phyloP scores from a whole-genome alignment of 1,284 basidiomycete genomes.

The Leccinum fuscescens region DNA sequence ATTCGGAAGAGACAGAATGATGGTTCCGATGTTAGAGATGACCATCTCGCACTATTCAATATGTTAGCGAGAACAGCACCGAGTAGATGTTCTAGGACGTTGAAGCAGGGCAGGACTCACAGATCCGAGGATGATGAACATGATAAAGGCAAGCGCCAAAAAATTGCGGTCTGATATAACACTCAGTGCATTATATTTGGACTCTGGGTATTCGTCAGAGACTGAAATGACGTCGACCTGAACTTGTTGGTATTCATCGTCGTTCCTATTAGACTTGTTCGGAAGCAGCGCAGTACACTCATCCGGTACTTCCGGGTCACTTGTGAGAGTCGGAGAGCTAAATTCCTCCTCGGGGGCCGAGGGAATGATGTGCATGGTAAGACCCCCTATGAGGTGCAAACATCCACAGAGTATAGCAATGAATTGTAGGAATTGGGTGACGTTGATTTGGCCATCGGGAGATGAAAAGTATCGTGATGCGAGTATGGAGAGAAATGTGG shows the following conservation, averaged over 20 bases:
- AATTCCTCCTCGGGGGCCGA: conserved; percentile 10
- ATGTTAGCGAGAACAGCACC: not conserved
- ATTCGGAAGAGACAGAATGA: conserved; percentile 61
- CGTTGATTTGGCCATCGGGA: conserved; percentile 47
- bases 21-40: conserved; percentile 74
- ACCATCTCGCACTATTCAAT: conserved; percentile 70
- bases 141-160: conserved; percentile 47
- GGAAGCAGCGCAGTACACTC: conserved; percentile 47
- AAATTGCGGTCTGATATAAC: conserved; percentile 58
- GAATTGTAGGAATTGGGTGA: conserved; percentile 56
- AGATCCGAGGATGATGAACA: conserved; percentile 55
- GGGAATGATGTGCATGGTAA: conserved; percentile 40
- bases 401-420: conserved; percentile 52
- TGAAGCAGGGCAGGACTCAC: conserved; percentile 41
- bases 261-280: conserved; percentile 20
- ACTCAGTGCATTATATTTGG: conserved; percentile 30
- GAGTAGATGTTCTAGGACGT: not conserved
- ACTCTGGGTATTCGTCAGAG: conserved; percentile 34
- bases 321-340: conserved; percentile 36
- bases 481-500: conserved; percentile 65
- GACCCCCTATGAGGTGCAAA: conserved; percentile 53
- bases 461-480: conserved; percentile 60
- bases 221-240: conserved; percentile 26
- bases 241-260: conserved; percentile 5
- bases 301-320: conserved; percentile 30